Percentiles rank a stretch among this genome's conserved stretches.
Evolutionary conservation across 108 stramenopile species (phyloP).

Genomic region (Stephanodiscus minutulus): DNA sequence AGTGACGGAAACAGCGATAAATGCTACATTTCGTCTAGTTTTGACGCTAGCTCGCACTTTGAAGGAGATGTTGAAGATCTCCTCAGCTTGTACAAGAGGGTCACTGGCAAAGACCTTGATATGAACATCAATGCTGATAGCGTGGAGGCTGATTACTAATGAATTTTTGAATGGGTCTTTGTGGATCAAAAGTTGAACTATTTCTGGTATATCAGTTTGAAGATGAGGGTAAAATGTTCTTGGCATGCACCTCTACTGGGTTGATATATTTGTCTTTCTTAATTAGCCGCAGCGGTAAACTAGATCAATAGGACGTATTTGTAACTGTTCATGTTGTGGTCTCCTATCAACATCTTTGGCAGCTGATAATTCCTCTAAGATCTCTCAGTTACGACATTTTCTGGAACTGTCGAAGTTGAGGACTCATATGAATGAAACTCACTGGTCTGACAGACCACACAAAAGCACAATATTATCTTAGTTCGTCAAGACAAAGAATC

Average conservation of each 20-base stretch:
- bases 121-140: conserved; percentile 91
- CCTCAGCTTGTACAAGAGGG: conserved; percentile 90
- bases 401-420: background rate
- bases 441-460: background rate
- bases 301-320: background rate
- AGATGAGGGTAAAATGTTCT: background rate
- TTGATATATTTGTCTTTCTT: no score
- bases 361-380: no score
- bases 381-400: no score
- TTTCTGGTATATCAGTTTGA: background rate
- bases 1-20: conserved; percentile 88
- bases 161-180: background rate
- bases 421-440: background rate
- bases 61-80: conserved; percentile 93
- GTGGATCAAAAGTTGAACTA: background rate
- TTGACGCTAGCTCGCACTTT: conserved; percentile 99
- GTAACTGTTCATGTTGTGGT: no score
- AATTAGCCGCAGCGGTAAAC: background rate
- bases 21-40: conserved; percentile 92
- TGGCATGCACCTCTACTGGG: background rate
- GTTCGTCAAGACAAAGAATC: no score
- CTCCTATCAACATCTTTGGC: no score
- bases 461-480: no score
- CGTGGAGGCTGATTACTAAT: conserved; percentile 88
- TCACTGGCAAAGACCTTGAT: conserved; percentile 95